Evolutionary conservation across 495 filamentous ascomycete species (phyloP).

Genomic region (Talaromyces stipitatus): DNA sequence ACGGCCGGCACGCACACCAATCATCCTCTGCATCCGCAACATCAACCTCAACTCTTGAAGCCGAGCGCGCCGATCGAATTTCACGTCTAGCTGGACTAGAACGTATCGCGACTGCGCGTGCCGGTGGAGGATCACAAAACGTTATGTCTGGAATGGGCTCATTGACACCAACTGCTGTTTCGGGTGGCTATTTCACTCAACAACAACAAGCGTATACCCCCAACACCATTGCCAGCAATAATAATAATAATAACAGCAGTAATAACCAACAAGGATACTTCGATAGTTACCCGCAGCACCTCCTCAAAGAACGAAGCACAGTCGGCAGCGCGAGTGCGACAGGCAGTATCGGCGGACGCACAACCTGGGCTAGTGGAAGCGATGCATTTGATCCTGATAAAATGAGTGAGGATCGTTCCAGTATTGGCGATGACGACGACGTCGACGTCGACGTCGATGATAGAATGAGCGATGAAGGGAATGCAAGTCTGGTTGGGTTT

Average conservation of each 20-base stretch:
- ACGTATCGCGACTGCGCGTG: slow-evolving; percentile 62
- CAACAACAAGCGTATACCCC: not conserved
- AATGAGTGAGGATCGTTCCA: slow-evolving; percentile 62
- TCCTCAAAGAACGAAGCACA: slow-evolving; percentile 66
- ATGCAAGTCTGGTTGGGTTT: slow-evolving; percentile 72
- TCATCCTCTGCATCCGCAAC: slow-evolving; percentile 41
- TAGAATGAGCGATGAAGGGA: slow-evolving; percentile 71
- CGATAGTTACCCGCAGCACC: slow-evolving; percentile 53
- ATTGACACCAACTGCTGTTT: not conserved
- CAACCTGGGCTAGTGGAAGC: slow-evolving; percentile 65
- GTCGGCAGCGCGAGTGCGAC: slow-evolving; percentile 79
- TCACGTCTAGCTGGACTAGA: slow-evolving; percentile 83
- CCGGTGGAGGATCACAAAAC: slow-evolving; percentile 22
- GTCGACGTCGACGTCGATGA: not conserved
- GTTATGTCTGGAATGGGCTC: slow-evolving; percentile 11
- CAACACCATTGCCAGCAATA: too few relatives aligned
- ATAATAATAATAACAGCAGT: slow-evolving; percentile 2
- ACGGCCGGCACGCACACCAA: slow-evolving; percentile 48
- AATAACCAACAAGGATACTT: slow-evolving; percentile 53
- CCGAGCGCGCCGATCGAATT: slow-evolving; percentile 89
- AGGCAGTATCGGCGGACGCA: slow-evolving; percentile 63
- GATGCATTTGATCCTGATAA: slow-evolving; percentile 56
- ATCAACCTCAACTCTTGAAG: slow-evolving; percentile 67
- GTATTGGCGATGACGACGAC: slow-evolving; percentile 36
- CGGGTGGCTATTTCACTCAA: not conserved